Base-by-base conservation (phyloP, 331 rosid species). In the Rosa hybrid region DNA sequence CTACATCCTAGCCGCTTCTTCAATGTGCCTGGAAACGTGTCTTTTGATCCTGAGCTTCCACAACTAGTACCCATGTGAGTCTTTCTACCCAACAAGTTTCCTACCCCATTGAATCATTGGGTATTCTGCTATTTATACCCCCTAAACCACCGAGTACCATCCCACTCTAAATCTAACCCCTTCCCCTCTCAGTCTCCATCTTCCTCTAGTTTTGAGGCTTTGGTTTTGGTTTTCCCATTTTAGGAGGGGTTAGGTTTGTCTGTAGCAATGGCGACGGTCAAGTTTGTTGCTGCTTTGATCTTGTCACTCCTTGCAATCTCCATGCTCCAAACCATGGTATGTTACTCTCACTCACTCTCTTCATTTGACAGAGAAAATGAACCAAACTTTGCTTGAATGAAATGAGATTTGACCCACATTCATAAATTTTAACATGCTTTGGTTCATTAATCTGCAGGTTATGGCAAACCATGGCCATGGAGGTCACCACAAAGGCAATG, bases 321-420 rank as follows among this genome's bases (percentile, higher is more conserved):
- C 83, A 86, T 89, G 88, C 88, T 94, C 84, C 97, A 94, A 81
- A 81, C 92, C 30, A 3, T 75, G 90, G 98, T 93, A 38, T 57
- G 83, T 27, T 27, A 27, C 30, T 27, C 30, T 27, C 11, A 60
- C 12, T 45, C 72, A 17, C 48, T 14, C 41, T 67, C 49, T 81
- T 42, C 68, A 38, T 21, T 18, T 4, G 18, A 8, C n/a, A 17
- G 5, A 64, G 27, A 23, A n/a, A 68, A 16, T 68, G 65, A 9
- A 74, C 46, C 50, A n/a, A 1, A 74, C 18, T 59, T 57, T 21
- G 39, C 12, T 30, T 14, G 20, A 62, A 17, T 17, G 8, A 44
- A 20, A 16, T 17, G 3, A 46, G 30, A 17, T 38, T 0, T 1
- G 20, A 6, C 49, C 80, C 46, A n/a, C 74, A 64, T 64, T 77